A percentile compares a stretch with the other conserved stretches of the same genome.
Conservation (phyloP, 495 filamentous ascomycete genomes). For the Tuber brumale region DNA sequence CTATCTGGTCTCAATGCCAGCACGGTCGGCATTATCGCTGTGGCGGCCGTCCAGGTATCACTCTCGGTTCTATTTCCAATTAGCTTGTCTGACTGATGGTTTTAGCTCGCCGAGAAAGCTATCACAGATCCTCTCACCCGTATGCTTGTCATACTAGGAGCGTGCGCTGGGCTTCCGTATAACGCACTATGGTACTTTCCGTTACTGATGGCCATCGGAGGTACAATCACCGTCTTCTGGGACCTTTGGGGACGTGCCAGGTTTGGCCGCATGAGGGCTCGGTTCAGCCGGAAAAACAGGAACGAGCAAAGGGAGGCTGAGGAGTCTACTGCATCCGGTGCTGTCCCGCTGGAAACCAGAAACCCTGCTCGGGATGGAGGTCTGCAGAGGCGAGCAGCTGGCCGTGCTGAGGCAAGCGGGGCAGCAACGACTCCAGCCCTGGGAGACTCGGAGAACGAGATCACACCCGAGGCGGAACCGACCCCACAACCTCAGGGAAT, state of each 20-base stretch:
- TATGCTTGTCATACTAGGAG: conserved; percentile 63
- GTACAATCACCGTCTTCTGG: conserved; percentile 53
- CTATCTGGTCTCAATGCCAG: conserved; percentile 72
- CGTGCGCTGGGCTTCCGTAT: conserved; percentile 63
- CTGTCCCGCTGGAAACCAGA: conserved; percentile 13
- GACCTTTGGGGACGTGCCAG: conserved; percentile 54
- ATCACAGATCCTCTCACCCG: conserved; percentile 67
- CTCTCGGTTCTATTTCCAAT: not conserved
- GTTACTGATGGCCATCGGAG: conserved; percentile 57
- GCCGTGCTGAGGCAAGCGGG: not conserved
- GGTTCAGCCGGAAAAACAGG: conserved; percentile 12
- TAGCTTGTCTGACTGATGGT: not conserved
- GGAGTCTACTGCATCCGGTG: not conserved
- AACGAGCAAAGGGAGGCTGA: conserved; percentile 22
- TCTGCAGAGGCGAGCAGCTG: conserved; percentile 6
- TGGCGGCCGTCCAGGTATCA: conserved; percentile 60
- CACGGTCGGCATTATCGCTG: conserved; percentile 70
- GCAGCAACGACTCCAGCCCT: not conserved
- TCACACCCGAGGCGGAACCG: not conserved
- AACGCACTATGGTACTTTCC: conserved; percentile 82
- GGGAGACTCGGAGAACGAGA: not conserved
- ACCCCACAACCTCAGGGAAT: conserved; percentile 6
- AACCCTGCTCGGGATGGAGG: not conserved
- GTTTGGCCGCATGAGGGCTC: conserved; percentile 33
- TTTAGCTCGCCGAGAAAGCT: conserved; percentile 58